Evolutionary conservation across 78 protist genomes (phyloP).

Genomic region (slime mould (Dictyostelium discoideum)): DNA sequence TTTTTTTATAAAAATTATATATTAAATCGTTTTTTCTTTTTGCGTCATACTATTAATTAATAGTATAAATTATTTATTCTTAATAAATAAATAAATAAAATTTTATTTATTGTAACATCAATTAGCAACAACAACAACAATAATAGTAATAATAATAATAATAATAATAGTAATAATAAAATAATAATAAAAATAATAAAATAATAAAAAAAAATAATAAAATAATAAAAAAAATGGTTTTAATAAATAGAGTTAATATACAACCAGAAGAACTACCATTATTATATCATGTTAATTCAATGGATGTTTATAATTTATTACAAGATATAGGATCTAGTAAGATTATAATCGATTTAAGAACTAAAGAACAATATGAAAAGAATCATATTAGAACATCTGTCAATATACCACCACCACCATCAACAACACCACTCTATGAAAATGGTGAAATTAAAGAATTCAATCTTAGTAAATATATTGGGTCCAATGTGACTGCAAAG

Average conservation of each 20-base stretch:
- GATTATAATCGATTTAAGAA: conserved; percentile 56
- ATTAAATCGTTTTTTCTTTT: too few species aligned
- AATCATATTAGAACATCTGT: conserved; percentile 16
- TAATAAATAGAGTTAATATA: not conserved
- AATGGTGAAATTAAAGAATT: not conserved
- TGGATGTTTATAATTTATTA: conserved; percentile 48
- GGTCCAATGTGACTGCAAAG: not conserved
- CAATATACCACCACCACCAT: conserved; percentile 34
- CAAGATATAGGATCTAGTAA: conserved; percentile 54
- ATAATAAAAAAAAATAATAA: too few species aligned
- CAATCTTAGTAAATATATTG: conserved; percentile 38
- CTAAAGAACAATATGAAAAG: conserved; percentile 5
- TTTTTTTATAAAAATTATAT: too few species aligned
- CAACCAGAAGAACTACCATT: not conserved
- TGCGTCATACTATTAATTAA: too few species aligned
- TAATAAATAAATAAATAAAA: too few species aligned
- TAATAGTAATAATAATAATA: too few species aligned
- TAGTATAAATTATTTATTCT: too few species aligned
- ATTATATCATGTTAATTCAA: conserved; percentile 4
- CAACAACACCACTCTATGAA: not conserved
- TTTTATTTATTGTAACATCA: too few species aligned
- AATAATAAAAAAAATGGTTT: conserved; percentile 21
- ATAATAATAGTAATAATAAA: too few species aligned
- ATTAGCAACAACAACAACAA: too few species aligned
- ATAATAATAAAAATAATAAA: not conserved